Evolutionary conservation across 768 basidiomycete genomes (phyloP), one percentile per base, ranked within the genome.

Genomic region (Phylloporus sp.): DNA sequence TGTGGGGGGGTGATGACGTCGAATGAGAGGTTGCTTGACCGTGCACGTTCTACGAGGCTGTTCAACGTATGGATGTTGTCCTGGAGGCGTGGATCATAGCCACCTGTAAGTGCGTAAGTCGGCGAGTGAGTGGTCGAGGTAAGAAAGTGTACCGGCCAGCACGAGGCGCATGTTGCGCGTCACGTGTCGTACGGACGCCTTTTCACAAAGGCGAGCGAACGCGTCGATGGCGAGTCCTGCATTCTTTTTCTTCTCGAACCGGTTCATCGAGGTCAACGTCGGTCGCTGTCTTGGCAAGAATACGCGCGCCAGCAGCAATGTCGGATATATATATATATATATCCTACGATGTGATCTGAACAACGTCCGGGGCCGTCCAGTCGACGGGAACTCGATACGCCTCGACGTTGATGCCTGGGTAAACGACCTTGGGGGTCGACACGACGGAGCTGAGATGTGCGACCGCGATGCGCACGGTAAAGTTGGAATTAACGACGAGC

Each of bases 241-340:
- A 55, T 98, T 95, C 70, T 99, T 99, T 74, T 98, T 98, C 58
- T 76, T 80, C 67, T 99, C 96, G 60, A 95, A 98, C 3, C 95
- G 86, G 63, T 99, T 98, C 28, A 98, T 70, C 5, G 94, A 90
- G 1, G 97, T 60, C 4, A 98, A 66, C 0, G 90, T 92, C 1
- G 86, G 89, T 4, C 75, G 73, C 27, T 43, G 29, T 18, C 64
- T 67, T 77, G 64, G 34, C 82, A 84, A 54, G n/a, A n/a, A n/a
- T n/a, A 26, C 44, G 13, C 14, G 15, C 20, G 37, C 46, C 22
- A 55, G 38, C 11, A 48, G 6, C 17, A n/a, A n/a, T n/a, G n/a
- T n/a, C n/a, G n/a, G n/a, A n/a, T n/a, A n/a, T n/a, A n/a, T n/a
- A n/a, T n/a, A n/a, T n/a, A n/a, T n/a, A n/a, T n/a, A n/a, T n/a